Evolutionary conservation across 1,139 yeast species (phyloP).

Genomic region (Yamadazyma kanchanaburiensis): DNA sequence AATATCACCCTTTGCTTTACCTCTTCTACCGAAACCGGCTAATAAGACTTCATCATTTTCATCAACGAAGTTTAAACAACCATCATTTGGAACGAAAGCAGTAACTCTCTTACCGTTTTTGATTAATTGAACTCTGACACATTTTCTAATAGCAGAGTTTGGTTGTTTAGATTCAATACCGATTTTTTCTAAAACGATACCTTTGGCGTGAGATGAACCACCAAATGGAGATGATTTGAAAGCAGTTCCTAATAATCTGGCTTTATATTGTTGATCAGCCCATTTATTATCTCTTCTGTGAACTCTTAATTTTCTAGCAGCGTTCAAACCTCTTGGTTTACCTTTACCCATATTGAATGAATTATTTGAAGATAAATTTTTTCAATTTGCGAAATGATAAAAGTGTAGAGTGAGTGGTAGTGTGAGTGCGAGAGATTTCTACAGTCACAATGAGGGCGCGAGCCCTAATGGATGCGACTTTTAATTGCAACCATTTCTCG

Average conservation of each 20-base stretch:
- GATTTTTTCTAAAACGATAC: constrained; percentile 98
- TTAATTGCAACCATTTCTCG: background rate
- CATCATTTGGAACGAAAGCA: constrained; percentile 99
- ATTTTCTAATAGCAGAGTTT: constrained; percentile 99
- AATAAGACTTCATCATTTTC: constrained; percentile 99
- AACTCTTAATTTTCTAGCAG: constrained; percentile 99
- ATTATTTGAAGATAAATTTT: constrained; percentile 8
- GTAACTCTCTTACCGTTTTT: constrained; percentile 99
- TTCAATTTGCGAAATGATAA: constrained; percentile 2
- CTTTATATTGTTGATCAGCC: constrained; percentile 98
- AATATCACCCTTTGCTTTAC: constrained; percentile 99
- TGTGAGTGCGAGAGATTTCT: no score
- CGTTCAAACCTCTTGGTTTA: constrained; percentile 98
- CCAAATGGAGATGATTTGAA: constrained; percentile 99
- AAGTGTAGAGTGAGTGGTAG: constrained; percentile 4
- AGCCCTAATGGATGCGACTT: constrained; percentile 1
- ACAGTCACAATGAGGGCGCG: constrained; percentile 2
- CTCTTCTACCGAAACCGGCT: constrained; percentile 99
- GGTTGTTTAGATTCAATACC: constrained; percentile 99
- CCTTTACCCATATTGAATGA: constrained; percentile 73
- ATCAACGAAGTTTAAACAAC: constrained; percentile 99
- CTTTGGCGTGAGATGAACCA: constrained; percentile 99
- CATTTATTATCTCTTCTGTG: constrained; percentile 99
- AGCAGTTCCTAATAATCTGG: constrained; percentile 99
- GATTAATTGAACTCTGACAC: constrained; percentile 99